These are phyloP conservation scores for Mollisia scopiformis DNA, from an alignment of 2,329 filamentous ascomycete species.

Conservation along the genomic window DNA sequence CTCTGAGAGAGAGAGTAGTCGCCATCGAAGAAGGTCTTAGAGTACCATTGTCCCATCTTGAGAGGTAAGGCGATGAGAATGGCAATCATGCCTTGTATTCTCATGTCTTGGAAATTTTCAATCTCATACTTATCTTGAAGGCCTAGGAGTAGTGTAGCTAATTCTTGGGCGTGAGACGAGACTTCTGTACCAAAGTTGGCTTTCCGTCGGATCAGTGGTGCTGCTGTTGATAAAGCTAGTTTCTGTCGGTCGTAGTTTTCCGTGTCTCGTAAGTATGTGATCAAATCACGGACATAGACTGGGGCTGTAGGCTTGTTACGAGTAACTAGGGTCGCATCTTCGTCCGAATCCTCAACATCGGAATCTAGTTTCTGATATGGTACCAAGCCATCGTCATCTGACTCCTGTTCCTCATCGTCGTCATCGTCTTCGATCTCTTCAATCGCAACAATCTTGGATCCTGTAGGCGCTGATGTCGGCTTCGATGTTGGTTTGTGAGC, in stretches of 20 bases:
- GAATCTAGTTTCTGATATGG: conserved; percentile 86
- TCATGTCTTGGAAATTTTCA: conserved; percentile 74
- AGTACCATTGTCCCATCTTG: conserved; percentile 82
- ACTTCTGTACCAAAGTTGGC: conserved; percentile 87
- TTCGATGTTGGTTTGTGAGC: conserved; percentile 35
- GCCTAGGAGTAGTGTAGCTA: conserved; percentile 76
- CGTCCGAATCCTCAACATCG: conserved; percentile 88
- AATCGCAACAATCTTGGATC: conserved; percentile 51
- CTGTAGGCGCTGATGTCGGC: conserved; percentile 32
- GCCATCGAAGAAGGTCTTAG: conserved; percentile 84
- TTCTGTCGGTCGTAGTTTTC: conserved; percentile 86
- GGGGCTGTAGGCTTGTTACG: conserved; percentile 82
- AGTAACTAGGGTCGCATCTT: conserved; percentile 85
- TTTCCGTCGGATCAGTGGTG: conserved; percentile 84
- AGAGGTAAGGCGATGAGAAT: conserved; percentile 76
- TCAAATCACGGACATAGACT: conserved; percentile 87
- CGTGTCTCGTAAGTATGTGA: conserved; percentile 75
- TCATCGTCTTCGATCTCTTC: conserved; percentile 64
- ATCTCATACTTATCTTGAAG: conserved; percentile 86
- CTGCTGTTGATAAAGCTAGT: conserved; percentile 76
- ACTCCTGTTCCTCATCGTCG: conserved; percentile 49
- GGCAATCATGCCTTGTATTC: conserved; percentile 80
- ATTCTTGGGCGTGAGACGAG: conserved; percentile 78
- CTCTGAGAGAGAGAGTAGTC: conserved; percentile 90
- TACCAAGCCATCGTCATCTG: conserved; percentile 51